Evolutionary conservation across 148 eudicot genomes (phyloP), one percentile per base, ranked within the genome.

Genomic region (Gaultheria prostrata): DNA sequence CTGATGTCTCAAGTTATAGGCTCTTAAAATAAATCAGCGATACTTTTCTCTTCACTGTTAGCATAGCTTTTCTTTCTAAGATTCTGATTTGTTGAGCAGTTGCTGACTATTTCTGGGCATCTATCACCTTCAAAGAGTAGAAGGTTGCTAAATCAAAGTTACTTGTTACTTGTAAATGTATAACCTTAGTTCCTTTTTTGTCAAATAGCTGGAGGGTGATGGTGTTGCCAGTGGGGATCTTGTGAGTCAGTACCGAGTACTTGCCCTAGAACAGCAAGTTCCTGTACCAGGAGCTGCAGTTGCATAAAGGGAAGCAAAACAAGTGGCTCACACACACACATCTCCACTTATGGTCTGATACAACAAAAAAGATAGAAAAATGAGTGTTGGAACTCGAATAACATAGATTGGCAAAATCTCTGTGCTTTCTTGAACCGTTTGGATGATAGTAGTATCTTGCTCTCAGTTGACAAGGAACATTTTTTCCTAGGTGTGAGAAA

Each of bases 201-300:
- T 77, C 80, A 67, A 81, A 84, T 85, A 91, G 96, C 82, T 97
- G 87, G 98, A 95, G 78, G 97, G 98, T 81, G 99, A 98, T 78
- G 97, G 98, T 78, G 96, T 97, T 79, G 98, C 99, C 77, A 97
- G 98, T 87, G 98, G 98, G 56, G 98, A 97, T 83, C 92, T 92
- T 82, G 21, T 33, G 33, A 51, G 17, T 54, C 30, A 1, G 26
- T 32, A 8, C n/a, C 30, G 46, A 63, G 35, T 61, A 39, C 43
- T 39, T 39, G 43, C 6, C 3, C 43, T 4, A 61, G 43, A 35
- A 79, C 69, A 12, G 15, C 14, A 57, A 76, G 53, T 76, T 49
- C 18, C 53, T 51, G 53, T 75, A 50, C 8, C 11, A 12, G 6
- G 69, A 61, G 73, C 33, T 54, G 45, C 26, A 56, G 50, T 57